phyloP scores from a whole-genome alignment of 2,329 filamentous ascomycete genomes.

The Neoscytalidium dimidiatum region DNA sequence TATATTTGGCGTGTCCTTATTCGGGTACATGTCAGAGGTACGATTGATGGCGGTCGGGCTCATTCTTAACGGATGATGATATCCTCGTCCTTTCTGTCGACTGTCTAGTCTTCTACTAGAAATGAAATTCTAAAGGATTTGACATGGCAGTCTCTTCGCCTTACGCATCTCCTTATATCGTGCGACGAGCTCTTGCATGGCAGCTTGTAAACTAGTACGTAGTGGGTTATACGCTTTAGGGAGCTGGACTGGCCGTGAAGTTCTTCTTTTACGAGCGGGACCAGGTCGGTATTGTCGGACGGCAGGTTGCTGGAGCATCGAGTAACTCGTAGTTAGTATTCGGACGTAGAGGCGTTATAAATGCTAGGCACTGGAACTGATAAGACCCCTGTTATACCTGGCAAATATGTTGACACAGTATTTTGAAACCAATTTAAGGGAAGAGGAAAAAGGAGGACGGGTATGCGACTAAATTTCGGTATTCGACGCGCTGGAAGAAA shows the following conservation, averaged over 20 bases:
- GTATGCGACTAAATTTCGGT: too few relatives aligned
- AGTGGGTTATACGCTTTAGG: not conserved
- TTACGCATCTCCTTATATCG: not conserved
- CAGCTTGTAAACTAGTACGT: not conserved
- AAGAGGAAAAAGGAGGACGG: too few relatives aligned
- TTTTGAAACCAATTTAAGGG: too few relatives aligned
- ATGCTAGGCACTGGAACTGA: not conserved
- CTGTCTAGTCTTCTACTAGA: not conserved
- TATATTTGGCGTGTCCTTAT: too few relatives aligned
- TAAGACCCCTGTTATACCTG: not conserved
- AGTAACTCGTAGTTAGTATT: too few relatives aligned
- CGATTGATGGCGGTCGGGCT: not conserved
- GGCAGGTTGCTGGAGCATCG: not conserved
- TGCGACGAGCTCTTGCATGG: not conserved
- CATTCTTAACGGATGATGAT: not conserved
- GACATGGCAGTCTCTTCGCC: not conserved
- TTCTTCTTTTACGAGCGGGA: not conserved
- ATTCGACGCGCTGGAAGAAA: too few relatives aligned
- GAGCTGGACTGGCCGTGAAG: not conserved
- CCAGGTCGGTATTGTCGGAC: not conserved
- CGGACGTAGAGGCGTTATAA: too few relatives aligned
- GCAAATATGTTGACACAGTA: not conserved
- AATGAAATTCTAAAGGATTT: not conserved
- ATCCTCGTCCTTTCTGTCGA: too few relatives aligned
- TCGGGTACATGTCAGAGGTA: not conserved